Conservation (phyloP, 2,329 filamentous ascomycete species). For the Talaromyces marneffei region DNA sequence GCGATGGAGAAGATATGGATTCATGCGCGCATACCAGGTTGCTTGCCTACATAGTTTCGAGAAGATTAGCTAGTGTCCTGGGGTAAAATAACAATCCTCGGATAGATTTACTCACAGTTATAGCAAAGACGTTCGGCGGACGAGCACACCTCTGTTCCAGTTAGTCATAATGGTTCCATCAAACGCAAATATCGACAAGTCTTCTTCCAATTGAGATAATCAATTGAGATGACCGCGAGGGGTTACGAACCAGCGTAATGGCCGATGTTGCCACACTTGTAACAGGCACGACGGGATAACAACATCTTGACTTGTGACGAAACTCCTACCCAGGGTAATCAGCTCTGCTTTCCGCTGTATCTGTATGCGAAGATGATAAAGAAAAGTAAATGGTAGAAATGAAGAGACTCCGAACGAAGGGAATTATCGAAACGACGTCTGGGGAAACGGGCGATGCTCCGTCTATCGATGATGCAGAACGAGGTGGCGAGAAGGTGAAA, state of each 20-base stretch:
- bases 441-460: neutral
- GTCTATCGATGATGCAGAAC: neutral
- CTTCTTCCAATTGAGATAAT: too few species aligned
- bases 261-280: conserved; percentile 72
- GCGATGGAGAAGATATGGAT: conserved; percentile 9
- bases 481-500: neutral
- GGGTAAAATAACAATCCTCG: neutral
- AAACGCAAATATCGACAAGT: neutral
- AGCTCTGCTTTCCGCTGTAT: neutral
- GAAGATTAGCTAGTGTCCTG: conserved; percentile 18
- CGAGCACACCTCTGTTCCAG: conserved; percentile 77
- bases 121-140: conserved; percentile 98
- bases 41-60: conserved; percentile 34
- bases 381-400: neutral
- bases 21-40: conserved; percentile 37
- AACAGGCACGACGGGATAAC: conserved; percentile 77
- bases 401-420: neutral
- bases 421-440: neutral
- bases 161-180: conserved; percentile 30
- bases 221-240: neutral
- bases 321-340: neutral
- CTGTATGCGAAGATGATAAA: neutral
- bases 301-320: conserved; percentile 53
- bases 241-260: conserved; percentile 51
- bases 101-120: conserved; percentile 66